These are phyloP conservation scores for Cyanophora paradoxa DNA, from an alignment of 78 protist genomes.

Conservation along the genomic window DNA sequence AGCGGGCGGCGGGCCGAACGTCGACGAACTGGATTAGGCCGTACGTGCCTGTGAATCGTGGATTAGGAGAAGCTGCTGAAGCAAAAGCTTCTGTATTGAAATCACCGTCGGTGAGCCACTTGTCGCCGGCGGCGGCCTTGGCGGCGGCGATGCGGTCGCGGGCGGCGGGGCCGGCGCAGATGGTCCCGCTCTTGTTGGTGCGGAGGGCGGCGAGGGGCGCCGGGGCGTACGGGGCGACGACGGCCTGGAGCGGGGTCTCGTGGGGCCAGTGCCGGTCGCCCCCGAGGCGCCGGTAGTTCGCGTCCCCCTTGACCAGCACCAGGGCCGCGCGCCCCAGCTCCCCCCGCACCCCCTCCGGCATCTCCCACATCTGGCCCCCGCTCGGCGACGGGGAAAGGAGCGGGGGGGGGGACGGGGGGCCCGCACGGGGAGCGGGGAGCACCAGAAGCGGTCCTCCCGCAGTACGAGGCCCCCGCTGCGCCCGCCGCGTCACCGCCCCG, in stretches of 20 bases:
- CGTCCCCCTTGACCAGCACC: constrained; percentile 9
- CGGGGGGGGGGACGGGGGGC: too few species aligned
- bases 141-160: not conserved
- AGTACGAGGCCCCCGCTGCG: too few species aligned
- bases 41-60: too few species aligned
- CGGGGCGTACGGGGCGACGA: not conserved
- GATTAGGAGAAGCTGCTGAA: too few species aligned
- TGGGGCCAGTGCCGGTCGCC: constrained; percentile 6
- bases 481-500: too few species aligned
- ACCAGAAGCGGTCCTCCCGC: too few species aligned
- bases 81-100: too few species aligned
- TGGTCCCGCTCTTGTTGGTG: not conserved
- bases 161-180: not conserved
- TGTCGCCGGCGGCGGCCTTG: not conserved
- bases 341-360: not conserved
- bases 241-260: not conserved
- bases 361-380: not conserved
- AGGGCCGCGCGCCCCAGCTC: not conserved
- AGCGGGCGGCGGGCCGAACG: too few species aligned
- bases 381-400: too few species aligned
- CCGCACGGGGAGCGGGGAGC: too few species aligned
- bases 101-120: constrained; percentile 15
- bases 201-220: not conserved
- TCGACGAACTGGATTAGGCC: too few species aligned
- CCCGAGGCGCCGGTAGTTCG: constrained; percentile 7